phyloP scores from a whole-genome alignment of 441 rosid genomes.

The Manihot esculenta region DNA sequence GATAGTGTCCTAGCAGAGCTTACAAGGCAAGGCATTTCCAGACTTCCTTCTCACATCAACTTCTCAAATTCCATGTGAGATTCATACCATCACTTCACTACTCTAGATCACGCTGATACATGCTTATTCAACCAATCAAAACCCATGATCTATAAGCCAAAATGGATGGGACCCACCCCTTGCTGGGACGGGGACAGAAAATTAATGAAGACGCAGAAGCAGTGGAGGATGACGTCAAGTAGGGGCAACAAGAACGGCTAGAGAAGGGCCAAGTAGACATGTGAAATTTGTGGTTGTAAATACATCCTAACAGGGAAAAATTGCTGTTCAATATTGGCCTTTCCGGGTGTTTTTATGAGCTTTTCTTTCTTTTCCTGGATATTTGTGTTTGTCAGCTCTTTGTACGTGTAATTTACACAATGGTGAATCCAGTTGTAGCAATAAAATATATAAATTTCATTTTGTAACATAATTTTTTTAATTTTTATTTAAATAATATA shows the following conservation, averaged over 20 bases:
- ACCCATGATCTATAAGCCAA: neutral
- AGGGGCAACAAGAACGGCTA: slow-evolving; percentile 4
- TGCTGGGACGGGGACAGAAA: neutral
- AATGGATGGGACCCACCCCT: neutral
- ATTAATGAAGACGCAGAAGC: neutral
- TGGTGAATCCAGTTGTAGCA: no score
- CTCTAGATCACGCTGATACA: slow-evolving; percentile 7
- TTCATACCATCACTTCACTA: no score
- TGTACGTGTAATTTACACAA: no score
- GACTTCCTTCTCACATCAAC: slow-evolving; percentile 49
- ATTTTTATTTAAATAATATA: no score
- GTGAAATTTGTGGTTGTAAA: slow-evolving; percentile 42
- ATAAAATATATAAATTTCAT: no score
- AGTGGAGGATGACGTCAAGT: no score
- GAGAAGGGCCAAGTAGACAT: slow-evolving; percentile 29
- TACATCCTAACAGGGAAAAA: slow-evolving; percentile 18
- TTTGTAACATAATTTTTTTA: no score
- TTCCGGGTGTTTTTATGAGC: neutral
- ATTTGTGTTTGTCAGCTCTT: no score
- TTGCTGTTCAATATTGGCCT: neutral
- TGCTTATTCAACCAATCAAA: neutral
- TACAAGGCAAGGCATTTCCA: slow-evolving; percentile 71
- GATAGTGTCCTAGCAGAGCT: slow-evolving; percentile 81
- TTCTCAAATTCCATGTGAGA: slow-evolving; percentile 30
- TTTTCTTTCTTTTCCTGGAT: no score